Evolutionary conservation across 2,329 filamentous ascomycete genomes (phyloP).

Genomic region (Polytolypa hystricis): DNA sequence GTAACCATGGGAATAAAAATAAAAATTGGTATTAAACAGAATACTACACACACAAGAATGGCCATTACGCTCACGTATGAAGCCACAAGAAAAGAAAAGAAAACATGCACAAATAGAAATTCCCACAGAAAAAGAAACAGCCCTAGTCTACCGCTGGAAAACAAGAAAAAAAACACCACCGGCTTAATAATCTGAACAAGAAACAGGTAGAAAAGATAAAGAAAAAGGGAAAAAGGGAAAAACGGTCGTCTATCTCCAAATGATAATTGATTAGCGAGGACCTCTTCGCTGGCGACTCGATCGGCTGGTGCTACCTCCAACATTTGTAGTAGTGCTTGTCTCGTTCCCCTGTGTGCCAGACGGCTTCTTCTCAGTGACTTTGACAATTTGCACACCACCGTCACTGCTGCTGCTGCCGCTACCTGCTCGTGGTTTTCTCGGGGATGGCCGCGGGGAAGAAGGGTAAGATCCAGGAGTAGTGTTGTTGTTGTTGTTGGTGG

Average conservation of each 20-base stretch:
- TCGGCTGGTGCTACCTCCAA: neutral
- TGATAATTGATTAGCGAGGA: neutral
- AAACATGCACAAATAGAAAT: too few species aligned
- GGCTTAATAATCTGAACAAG: too few species aligned
- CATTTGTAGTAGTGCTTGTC: neutral
- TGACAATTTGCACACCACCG: slow-evolving; percentile 4
- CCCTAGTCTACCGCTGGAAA: too few species aligned
- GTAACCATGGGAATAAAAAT: too few species aligned
- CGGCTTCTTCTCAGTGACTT: slow-evolving; percentile 10
- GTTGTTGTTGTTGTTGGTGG: slow-evolving; percentile 5
- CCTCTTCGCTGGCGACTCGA: slow-evolving; percentile 3
- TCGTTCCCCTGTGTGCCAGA: neutral
- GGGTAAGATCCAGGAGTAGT: slow-evolving; percentile 10
- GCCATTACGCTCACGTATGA: too few species aligned
- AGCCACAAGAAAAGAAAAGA: too few species aligned
- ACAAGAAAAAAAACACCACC: too few species aligned
- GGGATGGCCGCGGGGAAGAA: slow-evolving; percentile 13
- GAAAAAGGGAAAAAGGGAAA: too few species aligned
- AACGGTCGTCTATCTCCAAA: neutral
- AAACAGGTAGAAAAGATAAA: too few species aligned
- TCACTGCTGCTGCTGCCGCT: slow-evolving; percentile 10
- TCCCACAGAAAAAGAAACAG: too few species aligned
- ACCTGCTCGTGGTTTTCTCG: neutral
- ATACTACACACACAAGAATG: too few species aligned
- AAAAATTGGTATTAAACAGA: too few species aligned